phyloP scores from a whole-genome alignment of 1,139 yeast species.

The Taiozyma sp. region DNA sequence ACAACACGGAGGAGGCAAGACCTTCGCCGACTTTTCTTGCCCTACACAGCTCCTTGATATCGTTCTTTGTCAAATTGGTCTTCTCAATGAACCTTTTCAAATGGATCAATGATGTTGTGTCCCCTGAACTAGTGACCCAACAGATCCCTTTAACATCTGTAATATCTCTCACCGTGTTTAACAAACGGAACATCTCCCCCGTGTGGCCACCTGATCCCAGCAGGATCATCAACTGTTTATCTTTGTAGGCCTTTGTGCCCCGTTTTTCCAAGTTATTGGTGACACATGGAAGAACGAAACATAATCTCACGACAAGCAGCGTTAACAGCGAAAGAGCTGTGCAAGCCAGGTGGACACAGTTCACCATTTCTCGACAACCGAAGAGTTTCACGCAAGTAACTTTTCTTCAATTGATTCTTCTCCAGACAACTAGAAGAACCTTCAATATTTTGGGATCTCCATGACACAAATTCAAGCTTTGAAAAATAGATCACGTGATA shows the following conservation, averaged over 20 bases:
- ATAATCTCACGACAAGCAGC: not conserved
- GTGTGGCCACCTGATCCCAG: slow-evolving; percentile 94
- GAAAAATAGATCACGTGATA: too few species aligned
- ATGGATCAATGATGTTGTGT: slow-evolving; percentile 47
- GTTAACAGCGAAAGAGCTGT: not conserved
- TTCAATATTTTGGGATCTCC: not conserved
- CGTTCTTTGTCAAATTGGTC: slow-evolving; percentile 17
- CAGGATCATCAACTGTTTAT: slow-evolving; percentile 40
- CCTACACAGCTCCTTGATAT: slow-evolving; percentile 43
- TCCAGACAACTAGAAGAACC: not conserved
- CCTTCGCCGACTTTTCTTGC: slow-evolving; percentile 79
- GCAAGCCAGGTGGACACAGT: not conserved
- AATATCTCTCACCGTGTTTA: slow-evolving; percentile 35
- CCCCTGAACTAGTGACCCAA: slow-evolving; percentile 43
- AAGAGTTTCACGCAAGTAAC: not conserved
- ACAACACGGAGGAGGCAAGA: slow-evolving; percentile 42
- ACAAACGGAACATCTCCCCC: slow-evolving; percentile 81
- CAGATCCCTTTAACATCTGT: slow-evolving; percentile 21
- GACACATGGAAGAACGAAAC: slow-evolving; percentile 1
- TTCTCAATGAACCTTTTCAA: slow-evolving; percentile 39
- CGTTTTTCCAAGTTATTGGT: not conserved
- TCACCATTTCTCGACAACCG: not conserved
- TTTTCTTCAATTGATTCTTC: not conserved
- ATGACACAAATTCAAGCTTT: too few species aligned
- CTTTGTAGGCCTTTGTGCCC: slow-evolving; percentile 2